Percentiles rank a stretch among this genome's conserved stretches.
phyloP scores from a whole-genome alignment of 2,329 filamentous ascomycete genomes.

The Talaromyces sp. region DNA sequence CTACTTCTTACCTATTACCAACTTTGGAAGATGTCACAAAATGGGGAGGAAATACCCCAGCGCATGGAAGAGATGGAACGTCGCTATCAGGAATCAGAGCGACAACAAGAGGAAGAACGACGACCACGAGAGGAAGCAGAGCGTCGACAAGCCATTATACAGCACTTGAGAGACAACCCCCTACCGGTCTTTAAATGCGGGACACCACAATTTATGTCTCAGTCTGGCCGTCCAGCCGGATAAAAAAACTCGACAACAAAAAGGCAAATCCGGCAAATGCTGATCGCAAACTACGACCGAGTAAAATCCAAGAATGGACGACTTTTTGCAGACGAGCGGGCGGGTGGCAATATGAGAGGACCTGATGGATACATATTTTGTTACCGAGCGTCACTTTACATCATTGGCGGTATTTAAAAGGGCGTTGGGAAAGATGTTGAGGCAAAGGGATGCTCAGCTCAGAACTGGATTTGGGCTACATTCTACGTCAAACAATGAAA shows the following conservation, averaged over 20 bases:
- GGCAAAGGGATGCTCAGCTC: slow-evolving; percentile 15
- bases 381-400: slow-evolving; percentile 16
- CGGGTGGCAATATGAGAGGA: slow-evolving; percentile 15
- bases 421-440: slow-evolving; percentile 15
- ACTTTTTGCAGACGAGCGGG: slow-evolving; percentile 16
- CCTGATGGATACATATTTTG: slow-evolving; percentile 15
- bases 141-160: slow-evolving; percentile 8
- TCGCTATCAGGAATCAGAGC: not conserved
- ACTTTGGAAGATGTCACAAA: not conserved
- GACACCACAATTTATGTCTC: slow-evolving; percentile 17
- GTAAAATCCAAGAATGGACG: slow-evolving; percentile 15
- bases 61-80: not conserved
- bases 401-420: slow-evolving; percentile 13
- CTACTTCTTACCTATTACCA: no score
- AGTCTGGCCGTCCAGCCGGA: slow-evolving; percentile 15
- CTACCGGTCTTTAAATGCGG: no score
- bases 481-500: slow-evolving; percentile 2
- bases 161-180: slow-evolving; percentile 9
- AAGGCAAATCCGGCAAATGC: slow-evolving; percentile 17
- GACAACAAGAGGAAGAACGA: slow-evolving; percentile 6
- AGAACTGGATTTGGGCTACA: slow-evolving; percentile 17
- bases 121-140: slow-evolving; percentile 9
- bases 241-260: no score
- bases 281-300: slow-evolving; percentile 15
- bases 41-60: slow-evolving; percentile 2